Conservation (phyloP, 768 basidiomycete genomes). For the Hebeloma cylindrosporum region DNA sequence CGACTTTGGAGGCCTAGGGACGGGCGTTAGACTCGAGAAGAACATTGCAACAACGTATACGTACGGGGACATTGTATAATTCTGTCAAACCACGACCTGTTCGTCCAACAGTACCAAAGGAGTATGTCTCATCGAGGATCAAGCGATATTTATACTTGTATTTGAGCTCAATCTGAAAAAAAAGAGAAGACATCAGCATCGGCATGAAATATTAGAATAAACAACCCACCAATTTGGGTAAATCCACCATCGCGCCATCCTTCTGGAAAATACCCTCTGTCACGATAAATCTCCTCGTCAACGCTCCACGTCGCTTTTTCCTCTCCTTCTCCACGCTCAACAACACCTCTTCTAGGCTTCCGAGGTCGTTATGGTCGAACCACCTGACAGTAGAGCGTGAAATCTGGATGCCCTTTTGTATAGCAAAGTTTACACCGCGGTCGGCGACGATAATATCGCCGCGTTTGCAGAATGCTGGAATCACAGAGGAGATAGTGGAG, state of each 20-base stretch:
- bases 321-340: constrained; percentile 84
- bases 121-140: constrained; percentile 91
- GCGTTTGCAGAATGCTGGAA: constrained; percentile 96
- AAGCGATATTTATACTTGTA: constrained; percentile 94
- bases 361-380: constrained; percentile 96
- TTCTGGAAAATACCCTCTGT: constrained; percentile 97
- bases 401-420: constrained; percentile 95
- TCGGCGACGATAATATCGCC: constrained; percentile 99
- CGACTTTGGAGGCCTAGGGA: constrained; percentile 79
- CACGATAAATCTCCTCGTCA: constrained; percentile 92
- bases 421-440: constrained; percentile 91
- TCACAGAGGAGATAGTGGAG: constrained; percentile 88
- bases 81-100: constrained; percentile 96
- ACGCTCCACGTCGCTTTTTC: constrained; percentile 74
- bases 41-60: constrained; percentile 23
- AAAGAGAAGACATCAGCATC: background rate
- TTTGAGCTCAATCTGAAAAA: constrained; percentile 84
- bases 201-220: background rate
- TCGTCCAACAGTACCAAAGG: constrained; percentile 89
- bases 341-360: constrained; percentile 86
- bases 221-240: constrained; percentile 81
- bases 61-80: constrained; percentile 87
- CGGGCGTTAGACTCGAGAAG: background rate
- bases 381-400: constrained; percentile 89
- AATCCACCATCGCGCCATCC: constrained; percentile 88